Percentiles rank a stretch among this genome's conserved stretches.
Evolutionary conservation across 164 flowering plant species (phyloP).

Genomic region (Dillenia suffruticosa): DNA sequence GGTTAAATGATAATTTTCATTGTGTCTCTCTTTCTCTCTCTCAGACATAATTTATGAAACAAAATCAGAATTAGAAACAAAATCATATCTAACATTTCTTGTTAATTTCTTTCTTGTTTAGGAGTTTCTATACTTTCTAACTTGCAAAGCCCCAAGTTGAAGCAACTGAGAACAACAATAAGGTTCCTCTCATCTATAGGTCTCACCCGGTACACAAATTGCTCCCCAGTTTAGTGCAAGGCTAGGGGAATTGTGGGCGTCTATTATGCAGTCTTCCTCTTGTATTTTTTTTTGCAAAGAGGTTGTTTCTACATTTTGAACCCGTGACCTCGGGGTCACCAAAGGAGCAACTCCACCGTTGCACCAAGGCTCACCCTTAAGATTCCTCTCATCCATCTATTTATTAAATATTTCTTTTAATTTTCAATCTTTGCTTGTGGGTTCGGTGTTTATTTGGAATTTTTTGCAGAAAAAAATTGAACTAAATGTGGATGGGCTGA

Average conservation of each 20-base stretch:
- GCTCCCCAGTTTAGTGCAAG: no score
- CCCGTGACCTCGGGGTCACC: no score
- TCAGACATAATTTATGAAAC: not conserved
- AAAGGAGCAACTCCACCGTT: no score
- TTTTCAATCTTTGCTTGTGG: not conserved
- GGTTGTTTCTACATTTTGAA: no score
- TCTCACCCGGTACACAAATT: no score
- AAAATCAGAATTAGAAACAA: no score
- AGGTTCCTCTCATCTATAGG: not conserved
- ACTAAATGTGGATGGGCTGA: slow-evolving; percentile 30
- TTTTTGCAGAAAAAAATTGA: slow-evolving; percentile 37
- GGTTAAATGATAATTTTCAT: not conserved
- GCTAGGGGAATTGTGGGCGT: no score
- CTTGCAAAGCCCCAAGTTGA: slow-evolving; percentile 80
- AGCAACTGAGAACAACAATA: slow-evolving; percentile 50
- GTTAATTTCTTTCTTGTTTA: slow-evolving; percentile 11
- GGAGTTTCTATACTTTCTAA: slow-evolving; percentile 80
- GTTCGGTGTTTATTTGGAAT: no score
- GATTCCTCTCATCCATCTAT: not conserved
- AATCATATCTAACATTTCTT: not conserved
- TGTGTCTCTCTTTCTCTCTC: slow-evolving; percentile 16
- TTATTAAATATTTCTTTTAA: not conserved
- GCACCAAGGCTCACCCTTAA: no score
- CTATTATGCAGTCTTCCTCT: no score
- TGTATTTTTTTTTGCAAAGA: no score